A percentile compares a stretch with the other conserved stretches of the same genome.
These are phyloP conservation scores for Rhodomyrtus tomentosa DNA, from an alignment of 345 rosid species.

Conservation along the genomic window DNA sequence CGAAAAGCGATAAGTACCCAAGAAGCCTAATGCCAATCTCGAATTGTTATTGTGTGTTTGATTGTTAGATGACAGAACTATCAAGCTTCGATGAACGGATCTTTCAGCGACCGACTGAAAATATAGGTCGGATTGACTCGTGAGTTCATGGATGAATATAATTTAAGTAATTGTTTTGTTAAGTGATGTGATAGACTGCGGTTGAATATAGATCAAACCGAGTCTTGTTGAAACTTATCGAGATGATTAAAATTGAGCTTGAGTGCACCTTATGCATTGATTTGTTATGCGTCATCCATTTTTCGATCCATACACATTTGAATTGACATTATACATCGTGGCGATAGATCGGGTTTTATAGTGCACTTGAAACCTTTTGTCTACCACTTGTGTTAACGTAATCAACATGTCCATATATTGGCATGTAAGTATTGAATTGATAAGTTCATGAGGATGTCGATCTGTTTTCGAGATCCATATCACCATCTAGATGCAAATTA, in stretches of 20 bases:
- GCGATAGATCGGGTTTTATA: not conserved
- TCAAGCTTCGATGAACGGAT: not conserved
- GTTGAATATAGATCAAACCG: not conserved
- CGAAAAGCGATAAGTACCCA: not conserved
- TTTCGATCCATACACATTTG: not conserved
- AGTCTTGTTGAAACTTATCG: not conserved
- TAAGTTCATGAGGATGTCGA: not conserved
- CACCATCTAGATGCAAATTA: not conserved
- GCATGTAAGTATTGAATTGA: not conserved
- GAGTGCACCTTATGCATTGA: not conserved
- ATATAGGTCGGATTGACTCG: not conserved
- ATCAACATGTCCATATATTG: not conserved
- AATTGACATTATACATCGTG: not conserved
- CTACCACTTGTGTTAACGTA: not conserved
- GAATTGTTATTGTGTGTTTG: not conserved
- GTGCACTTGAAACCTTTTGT: not conserved
- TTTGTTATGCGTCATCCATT: not conserved
- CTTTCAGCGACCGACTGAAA: not conserved
- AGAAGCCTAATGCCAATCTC: not conserved
- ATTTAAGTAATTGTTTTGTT: not conserved
- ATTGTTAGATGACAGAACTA: not conserved
- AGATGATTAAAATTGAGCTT: not conserved
- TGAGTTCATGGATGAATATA: not conserved
- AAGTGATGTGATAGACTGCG: not conserved
- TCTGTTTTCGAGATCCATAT: not conserved